Percentiles rank a stretch among this genome's conserved stretches.
phyloP scores from a whole-genome alignment of 306 rosid genomes.

The Castanea mollissima region DNA sequence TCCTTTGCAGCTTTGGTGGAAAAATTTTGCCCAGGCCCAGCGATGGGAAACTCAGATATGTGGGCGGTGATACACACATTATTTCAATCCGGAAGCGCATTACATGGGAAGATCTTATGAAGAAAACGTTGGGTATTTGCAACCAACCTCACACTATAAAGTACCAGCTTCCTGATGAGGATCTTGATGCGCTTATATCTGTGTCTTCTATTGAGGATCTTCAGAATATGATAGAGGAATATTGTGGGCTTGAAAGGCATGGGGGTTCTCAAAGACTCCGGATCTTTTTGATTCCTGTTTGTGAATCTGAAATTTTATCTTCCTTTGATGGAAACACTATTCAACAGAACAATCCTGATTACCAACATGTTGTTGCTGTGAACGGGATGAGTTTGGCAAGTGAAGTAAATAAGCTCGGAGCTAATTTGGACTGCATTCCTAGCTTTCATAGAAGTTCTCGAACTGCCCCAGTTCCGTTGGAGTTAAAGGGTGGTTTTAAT shows the following conservation, averaged over 20 bases:
- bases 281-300: constrained; percentile 55
- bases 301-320: constrained; percentile 57
- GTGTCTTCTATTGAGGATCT: constrained; percentile 80
- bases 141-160: constrained; percentile 64
- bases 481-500: constrained; percentile 30
- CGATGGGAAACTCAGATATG: constrained; percentile 71
- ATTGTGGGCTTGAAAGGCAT: constrained; percentile 58
- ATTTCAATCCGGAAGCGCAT: constrained; percentile 48
- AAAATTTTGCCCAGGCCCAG: constrained; percentile 72
- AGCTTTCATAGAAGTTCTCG: constrained; percentile 10
- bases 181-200: constrained; percentile 79
- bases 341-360: constrained; percentile 55
- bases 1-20: constrained; percentile 77
- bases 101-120: constrained; percentile 58
- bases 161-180: constrained; percentile 86
- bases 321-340: constrained; percentile 40
- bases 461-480: constrained; percentile 28
- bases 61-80: constrained; percentile 74
- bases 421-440: constrained; percentile 26
- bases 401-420: constrained; percentile 47
- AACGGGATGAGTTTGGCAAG: constrained; percentile 46
- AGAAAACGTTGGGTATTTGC: constrained; percentile 59
- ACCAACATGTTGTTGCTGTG: constrained; percentile 71
- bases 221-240: constrained; percentile 84
- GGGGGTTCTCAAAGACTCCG: constrained; percentile 67